Evolutionary conservation across 495 filamentous ascomycete species (phyloP).

Genomic region (Letharia columbiana): DNA sequence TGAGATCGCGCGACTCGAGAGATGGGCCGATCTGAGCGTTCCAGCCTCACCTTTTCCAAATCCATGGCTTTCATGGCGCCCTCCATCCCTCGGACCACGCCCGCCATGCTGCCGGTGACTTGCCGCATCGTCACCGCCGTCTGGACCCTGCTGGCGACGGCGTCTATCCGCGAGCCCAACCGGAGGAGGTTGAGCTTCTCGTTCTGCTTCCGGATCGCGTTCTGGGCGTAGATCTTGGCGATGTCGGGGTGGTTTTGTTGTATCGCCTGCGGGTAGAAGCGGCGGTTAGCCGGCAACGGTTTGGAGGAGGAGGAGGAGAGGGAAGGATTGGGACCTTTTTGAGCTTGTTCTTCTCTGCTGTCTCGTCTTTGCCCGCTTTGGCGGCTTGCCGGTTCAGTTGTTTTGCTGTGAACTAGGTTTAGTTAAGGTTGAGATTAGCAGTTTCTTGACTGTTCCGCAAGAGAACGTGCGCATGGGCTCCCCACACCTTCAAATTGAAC

Average conservation of each 20-base stretch:
- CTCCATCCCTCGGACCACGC: slow-evolving; percentile 58
- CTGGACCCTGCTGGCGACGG: slow-evolving; percentile 52
- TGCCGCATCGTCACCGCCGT: slow-evolving; percentile 59
- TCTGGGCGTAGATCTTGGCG: slow-evolving; percentile 74
- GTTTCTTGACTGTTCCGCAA: background rate
- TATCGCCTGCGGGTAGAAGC: slow-evolving; percentile 36
- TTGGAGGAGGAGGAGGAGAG: background rate
- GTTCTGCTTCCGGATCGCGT: slow-evolving; percentile 71
- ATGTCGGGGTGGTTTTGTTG: slow-evolving; percentile 63
- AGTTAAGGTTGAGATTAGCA: background rate
- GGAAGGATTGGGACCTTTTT: slow-evolving; percentile 50
- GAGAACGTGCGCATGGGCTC: background rate
- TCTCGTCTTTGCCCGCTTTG: slow-evolving; percentile 77
- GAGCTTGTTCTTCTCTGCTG: slow-evolving; percentile 70
- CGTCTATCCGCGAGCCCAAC: slow-evolving; percentile 52
- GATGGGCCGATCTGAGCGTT: background rate
- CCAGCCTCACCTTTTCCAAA: slow-evolving; percentile 23
- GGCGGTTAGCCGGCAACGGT: background rate
- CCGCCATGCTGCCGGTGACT: slow-evolving; percentile 55
- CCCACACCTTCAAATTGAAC: slow-evolving; percentile 14
- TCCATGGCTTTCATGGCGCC: slow-evolving; percentile 46
- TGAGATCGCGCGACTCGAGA: no score
- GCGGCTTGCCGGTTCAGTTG: slow-evolving; percentile 71
- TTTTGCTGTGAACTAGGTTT: slow-evolving; percentile 66
- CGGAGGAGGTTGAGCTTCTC: slow-evolving; percentile 55